Conservation (phyloP, 805 yeast species). For the Wickerhamomyces queroliae region DNA sequence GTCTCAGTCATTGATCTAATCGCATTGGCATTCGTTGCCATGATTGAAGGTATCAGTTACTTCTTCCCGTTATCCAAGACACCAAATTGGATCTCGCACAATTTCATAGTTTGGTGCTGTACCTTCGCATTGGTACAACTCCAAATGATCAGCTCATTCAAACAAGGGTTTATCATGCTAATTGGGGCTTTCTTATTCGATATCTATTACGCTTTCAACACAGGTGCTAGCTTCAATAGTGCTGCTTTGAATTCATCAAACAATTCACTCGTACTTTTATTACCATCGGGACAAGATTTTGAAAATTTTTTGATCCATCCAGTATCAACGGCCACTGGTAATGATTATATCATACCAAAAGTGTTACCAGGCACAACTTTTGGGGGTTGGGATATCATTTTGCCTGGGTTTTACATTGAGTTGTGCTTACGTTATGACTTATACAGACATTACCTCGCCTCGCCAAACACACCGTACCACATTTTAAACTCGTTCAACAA, state of each 20-base stretch:
- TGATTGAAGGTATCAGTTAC: conserved; percentile 13
- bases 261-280: conserved; percentile 35
- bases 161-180: conserved; percentile 40
- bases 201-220: conserved; percentile 59
- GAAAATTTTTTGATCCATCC: conserved; percentile 1
- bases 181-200: conserved; percentile 53
- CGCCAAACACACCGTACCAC: conserved; percentile 32
- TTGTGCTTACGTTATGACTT: conserved; percentile 52
- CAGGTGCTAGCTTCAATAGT: conserved; percentile 56
- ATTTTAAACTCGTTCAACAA: conserved; percentile 31
- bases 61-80: conserved; percentile 22
- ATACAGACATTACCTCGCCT: conserved; percentile 29
- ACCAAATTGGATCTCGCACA: conserved; percentile 41
- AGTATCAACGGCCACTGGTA: no score
- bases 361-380: conserved; percentile 34
- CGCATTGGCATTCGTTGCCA: conserved; percentile 16
- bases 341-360: conserved; percentile 5
- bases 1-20: conserved; percentile 26
- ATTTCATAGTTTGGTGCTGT: conserved; percentile 35
- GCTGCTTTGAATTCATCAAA: conserved; percentile 46
- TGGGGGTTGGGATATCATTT: conserved; percentile 62
- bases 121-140: conserved; percentile 37
- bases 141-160: conserved; percentile 37
- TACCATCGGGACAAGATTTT: conserved; percentile 17
- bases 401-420: conserved; percentile 52